Evolutionary conservation across 768 basidiomycete species (phyloP), one percentile per base, ranked within the genome.

Genomic region (Podaxis mareebaensis): DNA sequence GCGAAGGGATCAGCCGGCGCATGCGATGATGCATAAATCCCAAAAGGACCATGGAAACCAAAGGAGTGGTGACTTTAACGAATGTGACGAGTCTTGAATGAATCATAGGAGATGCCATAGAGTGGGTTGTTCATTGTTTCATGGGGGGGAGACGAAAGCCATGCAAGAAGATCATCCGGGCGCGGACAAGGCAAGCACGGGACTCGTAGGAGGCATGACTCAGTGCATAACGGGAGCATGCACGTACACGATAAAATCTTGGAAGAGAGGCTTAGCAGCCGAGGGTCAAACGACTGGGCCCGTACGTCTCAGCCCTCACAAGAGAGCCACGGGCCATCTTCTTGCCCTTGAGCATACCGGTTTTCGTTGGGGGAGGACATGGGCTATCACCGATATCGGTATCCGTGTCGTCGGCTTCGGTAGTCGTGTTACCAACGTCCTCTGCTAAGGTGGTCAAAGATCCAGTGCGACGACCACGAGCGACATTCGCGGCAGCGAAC

Each of bases 341-440:
- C 76, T 87, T 91, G 70, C 76, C 79, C 72, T 88, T 88, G 60
- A 84, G 80, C 22, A 76, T 74, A 49, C 76, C 73, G 44, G 76
- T 77, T 70, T 89, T 91, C 38, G 81, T 85, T 11, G 90, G 87
- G 53, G 92, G 89, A 2, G 92, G 92, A 76, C 94, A 96, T 4
- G 94, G 94, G 68, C 93, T 95, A 69, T 92, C 92, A 13, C 91
- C 92, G 49, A 92, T 74, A 67, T 92, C 91, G 4, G 84, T 85
- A 59, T 91, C 90, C 49, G 89, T 90, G 61, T 91, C 91, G 44
- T 92, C 91, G 33, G 82, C 83, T 36, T 88, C 86, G 39, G 79
- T 77, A 11, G 83, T 83, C 8, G 78, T 76, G 68, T 86, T 86
- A 36, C 60, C 52, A n/a, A 79, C 80, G 63, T 89, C 89, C 73